phyloP scores from a whole-genome alignment of 257 asterid genomes.

The Nicotiana sylvestris region DNA sequence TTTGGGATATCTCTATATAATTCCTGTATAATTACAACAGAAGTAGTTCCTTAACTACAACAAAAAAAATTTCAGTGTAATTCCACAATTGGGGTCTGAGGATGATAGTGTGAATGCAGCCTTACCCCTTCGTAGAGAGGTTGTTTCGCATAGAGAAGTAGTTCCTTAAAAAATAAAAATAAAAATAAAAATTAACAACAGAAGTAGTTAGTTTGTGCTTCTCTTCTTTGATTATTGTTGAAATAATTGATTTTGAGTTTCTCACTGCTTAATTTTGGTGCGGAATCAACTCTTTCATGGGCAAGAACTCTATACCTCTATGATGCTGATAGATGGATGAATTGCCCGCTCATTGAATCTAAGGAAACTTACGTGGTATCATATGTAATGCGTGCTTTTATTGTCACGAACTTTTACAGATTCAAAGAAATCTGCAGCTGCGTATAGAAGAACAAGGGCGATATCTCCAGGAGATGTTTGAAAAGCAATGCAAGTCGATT shows the following conservation, averaged over 20 bases:
- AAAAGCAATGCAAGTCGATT: slow-evolving; percentile 38
- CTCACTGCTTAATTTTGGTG: not conserved
- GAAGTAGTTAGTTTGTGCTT: not conserved
- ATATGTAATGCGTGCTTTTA: not conserved
- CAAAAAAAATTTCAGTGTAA: too few species aligned
- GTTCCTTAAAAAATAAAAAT: too few species aligned
- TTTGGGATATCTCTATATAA: not conserved
- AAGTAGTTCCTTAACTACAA: not conserved
- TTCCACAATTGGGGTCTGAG: too few species aligned
- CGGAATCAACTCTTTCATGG: not conserved
- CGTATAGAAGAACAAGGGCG: slow-evolving; percentile 22
- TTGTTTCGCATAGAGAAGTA: too few species aligned
- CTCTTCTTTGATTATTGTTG: not conserved
- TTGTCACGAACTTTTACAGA: not conserved
- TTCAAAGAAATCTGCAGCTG: slow-evolving; percentile 20
- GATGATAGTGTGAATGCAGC: too few species aligned
- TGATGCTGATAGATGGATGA: not conserved
- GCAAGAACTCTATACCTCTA: not conserved
- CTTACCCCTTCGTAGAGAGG: too few species aligned
- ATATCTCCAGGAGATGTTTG: slow-evolving; percentile 18
- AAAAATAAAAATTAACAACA: not conserved
- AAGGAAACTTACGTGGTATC: not conserved
- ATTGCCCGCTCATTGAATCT: not conserved
- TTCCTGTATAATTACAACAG: not conserved
- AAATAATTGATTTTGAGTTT: not conserved